Percentiles rank a stretch among this genome's conserved stretches.
These are phyloP conservation scores for Elymus sibiricus DNA, from an alignment of 176 grass and related monocot genomes.

Conservation along the genomic window DNA sequence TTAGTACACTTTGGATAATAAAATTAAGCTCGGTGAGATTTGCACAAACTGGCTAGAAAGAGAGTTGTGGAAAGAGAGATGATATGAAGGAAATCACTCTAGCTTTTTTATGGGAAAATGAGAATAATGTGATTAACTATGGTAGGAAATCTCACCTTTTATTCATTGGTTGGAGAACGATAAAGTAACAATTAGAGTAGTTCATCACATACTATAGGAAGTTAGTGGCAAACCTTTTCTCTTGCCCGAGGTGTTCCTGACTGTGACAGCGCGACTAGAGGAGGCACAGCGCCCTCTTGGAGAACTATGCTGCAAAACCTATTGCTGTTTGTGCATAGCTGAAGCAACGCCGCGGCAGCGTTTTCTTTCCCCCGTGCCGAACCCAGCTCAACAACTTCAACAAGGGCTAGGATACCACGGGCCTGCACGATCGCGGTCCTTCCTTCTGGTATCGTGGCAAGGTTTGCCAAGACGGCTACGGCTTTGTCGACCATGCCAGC, in stretches of 20 bases:
- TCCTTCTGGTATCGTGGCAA: slow-evolving; percentile 91
- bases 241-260: slow-evolving; percentile 88
- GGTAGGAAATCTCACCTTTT: too few relatives aligned
- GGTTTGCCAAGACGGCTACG: slow-evolving; percentile 89
- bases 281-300: slow-evolving; percentile 96
- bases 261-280: slow-evolving; percentile 80
- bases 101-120: too few relatives aligned
- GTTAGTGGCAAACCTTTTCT: slow-evolving; percentile 60
- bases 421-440: slow-evolving; percentile 78
- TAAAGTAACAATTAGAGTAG: too few relatives aligned
- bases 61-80: too few relatives aligned
- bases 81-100: too few relatives aligned
- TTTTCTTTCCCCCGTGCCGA: slow-evolving; percentile 95
- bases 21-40: too few relatives aligned
- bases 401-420: slow-evolving; percentile 69
- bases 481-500: slow-evolving; percentile 99
- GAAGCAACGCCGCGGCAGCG: slow-evolving; percentile 80
- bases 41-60: too few relatives aligned
- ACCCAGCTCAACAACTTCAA: slow-evolving; percentile 96
- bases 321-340: slow-evolving; percentile 87
- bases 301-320: slow-evolving; percentile 93
- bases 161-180: too few relatives aligned
- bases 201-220: background rate
- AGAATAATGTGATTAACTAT: too few relatives aligned
- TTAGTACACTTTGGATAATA: too few relatives aligned